Evolutionary conservation across 2,329 filamentous ascomycete species (phyloP).

Genomic region (Truncatella angustata): DNA sequence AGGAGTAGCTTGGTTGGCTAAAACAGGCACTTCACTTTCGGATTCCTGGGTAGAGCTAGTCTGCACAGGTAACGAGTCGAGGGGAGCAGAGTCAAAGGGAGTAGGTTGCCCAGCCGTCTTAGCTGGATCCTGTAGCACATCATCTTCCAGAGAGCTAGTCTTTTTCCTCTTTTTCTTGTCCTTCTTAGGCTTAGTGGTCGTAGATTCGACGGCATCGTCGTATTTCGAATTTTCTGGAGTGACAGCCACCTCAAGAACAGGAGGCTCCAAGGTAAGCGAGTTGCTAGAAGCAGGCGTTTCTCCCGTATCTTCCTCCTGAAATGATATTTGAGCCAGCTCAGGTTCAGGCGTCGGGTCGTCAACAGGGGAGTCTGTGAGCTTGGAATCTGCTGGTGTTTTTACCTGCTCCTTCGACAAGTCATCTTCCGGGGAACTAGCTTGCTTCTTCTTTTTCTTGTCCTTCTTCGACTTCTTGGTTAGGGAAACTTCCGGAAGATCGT

Average conservation of each 20-base stretch:
- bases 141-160: slow-evolving; percentile 11
- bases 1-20: no score
- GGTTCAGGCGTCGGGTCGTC: no score
- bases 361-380: not conserved
- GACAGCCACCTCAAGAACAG: not conserved
- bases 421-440: not conserved
- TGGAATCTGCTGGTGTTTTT: not conserved
- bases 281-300: no score
- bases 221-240: not conserved
- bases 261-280: no score
- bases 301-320: no score
- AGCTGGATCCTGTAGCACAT: slow-evolving; percentile 9
- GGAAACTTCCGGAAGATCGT: not conserved
- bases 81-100: no score
- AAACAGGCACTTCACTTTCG: no score
- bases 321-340: no score
- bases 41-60: no score
- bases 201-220: slow-evolving; percentile 14
- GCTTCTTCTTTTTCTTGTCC: slow-evolving; percentile 10
- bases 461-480: slow-evolving; percentile 3
- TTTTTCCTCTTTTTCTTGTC: slow-evolving; percentile 31
- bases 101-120: no score
- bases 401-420: not conserved
- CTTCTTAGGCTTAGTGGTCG: slow-evolving; percentile 28
- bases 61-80: no score